Evolutionary conservation across 495 filamentous ascomycete species (phyloP), one percentile per base, ranked within the genome.

Genomic region (Penicillium lagena): DNA sequence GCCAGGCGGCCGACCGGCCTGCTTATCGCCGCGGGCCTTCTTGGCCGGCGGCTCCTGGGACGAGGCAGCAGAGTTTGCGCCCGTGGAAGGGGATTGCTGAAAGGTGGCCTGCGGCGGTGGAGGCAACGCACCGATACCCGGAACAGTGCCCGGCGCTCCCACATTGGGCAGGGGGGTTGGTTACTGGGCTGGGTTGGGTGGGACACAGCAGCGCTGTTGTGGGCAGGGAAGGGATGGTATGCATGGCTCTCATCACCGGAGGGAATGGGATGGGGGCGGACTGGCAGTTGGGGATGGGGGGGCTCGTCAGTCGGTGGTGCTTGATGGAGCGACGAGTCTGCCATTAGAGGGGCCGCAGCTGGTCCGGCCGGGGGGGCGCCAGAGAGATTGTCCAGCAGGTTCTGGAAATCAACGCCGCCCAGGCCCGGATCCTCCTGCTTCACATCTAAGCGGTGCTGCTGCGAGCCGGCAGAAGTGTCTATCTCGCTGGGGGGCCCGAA

Each of bases 41-140:
- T 65, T 68, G 38, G 50, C 48, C 12, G 48, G 42, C 31, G 61
- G 46, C 12, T 70, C 64, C 42, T 73, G 67, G 15, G 62, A 49
- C 12, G 32, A 34, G 32, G 35, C 36, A 11, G 54, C 49, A n/a
- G 52, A 44, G 11, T 73, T 70, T n/a, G 58, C 45, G 12, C 62
- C 45, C 10, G 62, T 47, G 9, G 58, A 44, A 22, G 60, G 42
- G 36, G 66, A 47, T 29, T 76, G 71, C 49, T 79, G 72, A 58
- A 80, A 81, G 17, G 72, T 72, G 28, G 77, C 71, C 39, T 74
- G 53, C 27, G 82, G 82, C 8, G 81, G 79, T 37, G 81, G 80
- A 42, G 79, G 79, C 12, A 85, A 58, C 36, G 70, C 72, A 55
- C 72, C 72, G 40, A 71, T 62, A 37, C 77, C 77, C 49, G 74